Conservation (phyloP, 1,284 basidiomycete genomes). For the Apiotrichum akiyoshidainum region DNA sequence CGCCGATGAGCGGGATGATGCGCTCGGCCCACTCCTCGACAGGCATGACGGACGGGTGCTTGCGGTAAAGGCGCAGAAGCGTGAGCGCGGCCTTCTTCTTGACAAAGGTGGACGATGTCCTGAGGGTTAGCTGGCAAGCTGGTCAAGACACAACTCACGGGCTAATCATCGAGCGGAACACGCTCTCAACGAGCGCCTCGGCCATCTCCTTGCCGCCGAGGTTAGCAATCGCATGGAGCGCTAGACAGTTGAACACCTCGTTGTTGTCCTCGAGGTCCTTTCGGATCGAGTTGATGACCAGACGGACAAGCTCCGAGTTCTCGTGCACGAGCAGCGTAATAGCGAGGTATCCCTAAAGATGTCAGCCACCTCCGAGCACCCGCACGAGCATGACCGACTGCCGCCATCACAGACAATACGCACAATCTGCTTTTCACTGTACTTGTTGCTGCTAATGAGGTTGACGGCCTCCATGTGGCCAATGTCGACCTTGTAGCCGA, state of each 20-base stretch:
- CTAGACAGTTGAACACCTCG: constrained; percentile 93
- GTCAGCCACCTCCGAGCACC: constrained; percentile 1
- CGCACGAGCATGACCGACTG: not conserved
- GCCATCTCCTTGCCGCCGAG: constrained; percentile 98
- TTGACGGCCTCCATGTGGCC: constrained; percentile 99
- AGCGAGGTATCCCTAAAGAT: constrained; percentile 82
- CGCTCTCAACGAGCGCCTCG: constrained; percentile 86
- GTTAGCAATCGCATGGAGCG: constrained; percentile 96
- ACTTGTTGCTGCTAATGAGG: constrained; percentile 90
- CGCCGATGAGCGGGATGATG: constrained; percentile 92
- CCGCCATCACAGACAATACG: constrained; percentile 37
- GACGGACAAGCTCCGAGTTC: constrained; percentile 89
- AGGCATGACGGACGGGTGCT: constrained; percentile 90
- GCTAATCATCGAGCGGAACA: constrained; percentile 91
- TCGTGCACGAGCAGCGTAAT: constrained; percentile 97
- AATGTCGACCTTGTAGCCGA: constrained; percentile 97
- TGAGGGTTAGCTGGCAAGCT: not conserved
- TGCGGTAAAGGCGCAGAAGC: constrained; percentile 85
- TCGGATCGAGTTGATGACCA: constrained; percentile 96
- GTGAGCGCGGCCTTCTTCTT: constrained; percentile 99
- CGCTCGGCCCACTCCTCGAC: constrained; percentile 93
- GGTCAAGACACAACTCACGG: constrained; percentile 61
- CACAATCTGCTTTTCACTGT: constrained; percentile 99
- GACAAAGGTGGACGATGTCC: constrained; percentile 86
- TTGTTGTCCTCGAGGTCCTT: constrained; percentile 95